Evolutionary conservation across 805 yeast genomes (phyloP), one percentile per base, ranked within the genome.

Genomic region (Pichia californica): DNA sequence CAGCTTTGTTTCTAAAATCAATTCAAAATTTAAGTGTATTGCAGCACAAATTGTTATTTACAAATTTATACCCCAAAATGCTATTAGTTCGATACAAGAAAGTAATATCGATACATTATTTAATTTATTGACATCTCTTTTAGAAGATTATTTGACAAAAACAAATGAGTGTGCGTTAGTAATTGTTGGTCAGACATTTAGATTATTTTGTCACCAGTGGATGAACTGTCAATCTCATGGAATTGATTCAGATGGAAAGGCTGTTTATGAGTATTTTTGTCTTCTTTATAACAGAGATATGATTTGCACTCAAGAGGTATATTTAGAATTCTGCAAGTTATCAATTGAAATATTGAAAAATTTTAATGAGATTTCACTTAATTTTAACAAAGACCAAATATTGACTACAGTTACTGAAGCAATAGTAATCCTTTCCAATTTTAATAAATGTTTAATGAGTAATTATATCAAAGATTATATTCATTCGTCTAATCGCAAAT

Each of bases 181-280:
- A n/a, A 43, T 64, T 0, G 55, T 67, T 0, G 64, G 71, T 28
- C 55, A 53, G 28, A 38, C 73, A 1, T 48, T 71, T 21, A 20
- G 36, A 0, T 26, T 49, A 1, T 55, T 67, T 32, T 45, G 59
- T 3, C 53, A 51, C 1, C 37, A 50, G 0, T 64, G 76, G 67
- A 34, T 64, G 1, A 30, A 39, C 1, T 43, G 40, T 5, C 28
- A 38, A 0, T 52, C 57, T 8, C 54, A 49, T 1, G 54, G 53
- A 2, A 52, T 73, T 7, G 49, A 55, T 16, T 63, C 63, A 3
- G 81, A 77, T 38, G 68, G 70, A 35, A 54, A 52, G 30, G 83
- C 79, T 49, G 67, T 80, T 16, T 61, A 68, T 31, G 55, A 61
- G 1, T 80, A 77, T 70, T 47, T 77, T 8, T 32, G 64, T 3